These are phyloP conservation scores for Pseudoturritis turrita DNA, from an alignment of 345 rosid genomes.

Conservation along the genomic window DNA sequence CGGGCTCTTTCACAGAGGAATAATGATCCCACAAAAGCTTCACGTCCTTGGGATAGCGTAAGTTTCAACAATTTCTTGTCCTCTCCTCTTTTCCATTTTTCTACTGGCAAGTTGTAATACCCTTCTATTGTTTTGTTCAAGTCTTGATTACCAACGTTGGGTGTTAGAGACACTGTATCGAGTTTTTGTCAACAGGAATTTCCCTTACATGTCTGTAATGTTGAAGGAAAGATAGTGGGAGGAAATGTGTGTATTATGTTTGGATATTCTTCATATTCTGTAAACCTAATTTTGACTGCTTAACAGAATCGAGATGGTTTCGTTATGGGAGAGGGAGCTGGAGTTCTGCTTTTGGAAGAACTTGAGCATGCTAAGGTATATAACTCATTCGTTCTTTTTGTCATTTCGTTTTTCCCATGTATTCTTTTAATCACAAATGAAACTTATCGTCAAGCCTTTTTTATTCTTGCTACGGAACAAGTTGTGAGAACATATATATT, in stretches of 20 bases:
- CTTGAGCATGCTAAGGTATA: slow-evolving; percentile 95
- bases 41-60: slow-evolving; percentile 97
- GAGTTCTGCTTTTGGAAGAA: slow-evolving; percentile 92
- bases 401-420: not conserved
- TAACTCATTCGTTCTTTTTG: not conserved
- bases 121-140: not conserved
- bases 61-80: slow-evolving; percentile 3
- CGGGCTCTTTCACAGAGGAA: slow-evolving; percentile 90
- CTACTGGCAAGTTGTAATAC: not conserved
- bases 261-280: not conserved
- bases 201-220: not conserved
- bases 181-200: not conserved
- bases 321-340: slow-evolving; percentile 98
- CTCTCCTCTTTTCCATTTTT: slow-evolving; percentile 1
- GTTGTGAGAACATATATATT: not conserved
- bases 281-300: not conserved
- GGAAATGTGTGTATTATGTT: not conserved
- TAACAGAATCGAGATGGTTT: slow-evolving; percentile 92
- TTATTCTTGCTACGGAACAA: not conserved
- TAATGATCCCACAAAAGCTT: slow-evolving; percentile 83
- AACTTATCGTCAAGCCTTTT: not conserved
- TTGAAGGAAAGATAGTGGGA: not conserved
- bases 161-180: not conserved
- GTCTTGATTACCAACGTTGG: not conserved
- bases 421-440: not conserved